Conservation (phyloP, 352 stramenopile genomes). For the Globisporangium perplexum region DNA sequence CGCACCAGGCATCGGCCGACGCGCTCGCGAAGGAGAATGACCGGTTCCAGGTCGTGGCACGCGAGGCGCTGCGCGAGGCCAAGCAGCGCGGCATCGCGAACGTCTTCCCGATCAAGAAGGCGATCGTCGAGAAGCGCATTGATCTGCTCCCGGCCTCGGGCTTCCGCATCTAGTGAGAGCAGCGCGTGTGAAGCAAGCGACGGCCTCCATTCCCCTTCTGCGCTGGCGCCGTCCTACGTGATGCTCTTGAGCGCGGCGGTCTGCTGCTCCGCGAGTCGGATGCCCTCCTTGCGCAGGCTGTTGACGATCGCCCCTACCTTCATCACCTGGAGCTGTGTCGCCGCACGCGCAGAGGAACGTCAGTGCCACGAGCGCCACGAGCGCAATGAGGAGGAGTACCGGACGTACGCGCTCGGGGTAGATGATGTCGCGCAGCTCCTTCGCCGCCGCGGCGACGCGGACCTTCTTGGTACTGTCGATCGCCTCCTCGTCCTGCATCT, state of each 20-base stretch:
- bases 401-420: conserved; percentile 37
- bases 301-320: conserved; percentile 54
- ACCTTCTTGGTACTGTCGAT: conserved; percentile 41
- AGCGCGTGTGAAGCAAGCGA: background rate
- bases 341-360: background rate
- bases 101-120: conserved; percentile 69
- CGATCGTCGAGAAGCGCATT: conserved; percentile 59
- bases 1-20: conserved; percentile 25
- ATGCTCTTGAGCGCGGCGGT: conserved; percentile 65
- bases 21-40: conserved; percentile 43
- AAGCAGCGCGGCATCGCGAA: conserved; percentile 53
- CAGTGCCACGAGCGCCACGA: conserved; percentile 1
- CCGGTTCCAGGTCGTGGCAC: conserved; percentile 51
- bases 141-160: conserved; percentile 63
- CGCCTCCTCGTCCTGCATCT: conserved; percentile 39
- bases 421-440: conserved; percentile 47
- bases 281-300: conserved; percentile 59
- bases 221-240: conserved; percentile 18
- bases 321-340: conserved; percentile 54
- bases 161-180: conserved; percentile 50
- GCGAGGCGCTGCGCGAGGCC: conserved; percentile 49
- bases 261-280: conserved; percentile 68
- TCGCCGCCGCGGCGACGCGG: conserved; percentile 18
- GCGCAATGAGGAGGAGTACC: too few species aligned
- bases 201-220: background rate